phyloP scores from a whole-genome alignment of 1,139 yeast genomes.

The Debaryomyces coudertii region DNA sequence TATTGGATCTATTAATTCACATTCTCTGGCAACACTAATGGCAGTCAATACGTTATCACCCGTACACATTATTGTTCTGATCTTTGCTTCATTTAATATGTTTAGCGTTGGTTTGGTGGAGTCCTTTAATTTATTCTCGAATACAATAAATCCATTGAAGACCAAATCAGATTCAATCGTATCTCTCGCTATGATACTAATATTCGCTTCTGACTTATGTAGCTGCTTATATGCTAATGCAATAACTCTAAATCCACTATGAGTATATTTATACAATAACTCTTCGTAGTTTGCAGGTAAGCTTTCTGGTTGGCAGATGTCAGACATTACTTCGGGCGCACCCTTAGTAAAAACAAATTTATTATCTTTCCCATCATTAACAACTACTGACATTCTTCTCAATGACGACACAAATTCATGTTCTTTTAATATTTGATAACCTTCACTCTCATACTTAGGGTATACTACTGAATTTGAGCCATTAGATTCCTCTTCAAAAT shows the following conservation, averaged over 20 bases:
- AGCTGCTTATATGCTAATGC: constrained; percentile 79
- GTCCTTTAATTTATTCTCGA: constrained; percentile 84
- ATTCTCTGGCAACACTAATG: constrained; percentile 86
- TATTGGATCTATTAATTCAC: constrained; percentile 59
- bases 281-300: constrained; percentile 78
- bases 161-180: constrained; percentile 67
- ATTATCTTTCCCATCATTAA: constrained; percentile 40
- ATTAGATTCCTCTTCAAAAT: constrained; percentile 64
- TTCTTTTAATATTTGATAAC: constrained; percentile 63
- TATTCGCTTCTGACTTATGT: constrained; percentile 13
- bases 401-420: constrained; percentile 84
- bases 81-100: constrained; percentile 61
- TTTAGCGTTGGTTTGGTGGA: constrained; percentile 65
- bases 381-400: constrained; percentile 89
- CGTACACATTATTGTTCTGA: constrained; percentile 93
- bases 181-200: constrained; percentile 41
- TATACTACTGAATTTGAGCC: constrained; percentile 24
- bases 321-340: constrained; percentile 94
- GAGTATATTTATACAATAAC: constrained; percentile 80
- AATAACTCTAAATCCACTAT: constrained; percentile 90
- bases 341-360: constrained; percentile 77
- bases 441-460: constrained; percentile 33
- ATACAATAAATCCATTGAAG: constrained; percentile 86
- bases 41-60: constrained; percentile 97
- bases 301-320: constrained; percentile 69